A percentile compares a stretch with the other conserved stretches of the same genome.
Evolutionary conservation across 148 eudicot genomes (phyloP).

Genomic region (Silene conica): DNA sequence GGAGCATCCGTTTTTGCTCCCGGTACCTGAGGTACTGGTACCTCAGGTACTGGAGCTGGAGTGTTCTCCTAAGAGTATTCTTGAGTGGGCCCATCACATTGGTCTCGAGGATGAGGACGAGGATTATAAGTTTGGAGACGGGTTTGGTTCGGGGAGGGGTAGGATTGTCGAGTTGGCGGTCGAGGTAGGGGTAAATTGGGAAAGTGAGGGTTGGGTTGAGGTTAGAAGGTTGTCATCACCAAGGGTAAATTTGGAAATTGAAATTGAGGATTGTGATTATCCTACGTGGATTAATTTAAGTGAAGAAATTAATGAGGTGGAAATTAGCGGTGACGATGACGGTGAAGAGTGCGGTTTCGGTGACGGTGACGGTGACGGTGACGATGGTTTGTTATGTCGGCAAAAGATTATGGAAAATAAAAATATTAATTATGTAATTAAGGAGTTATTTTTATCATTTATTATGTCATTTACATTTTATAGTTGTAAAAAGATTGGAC

Average conservation of each 20-base stretch:
- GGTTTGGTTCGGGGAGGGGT: conserved; percentile 8
- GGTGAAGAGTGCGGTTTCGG: conserved; percentile 3
- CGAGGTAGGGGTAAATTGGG: conserved; percentile 55
- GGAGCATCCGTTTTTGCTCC: conserved; percentile 51
- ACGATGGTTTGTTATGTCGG: conserved; percentile 17
- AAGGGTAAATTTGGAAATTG: conserved; percentile 4
- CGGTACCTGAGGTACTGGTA: conserved; percentile 12
- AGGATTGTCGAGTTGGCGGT: conserved; percentile 46
- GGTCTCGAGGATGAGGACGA: conserved; percentile 29
- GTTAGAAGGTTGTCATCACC: background rate
- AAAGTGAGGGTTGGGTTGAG: conserved; percentile 33
- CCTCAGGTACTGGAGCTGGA: conserved; percentile 14
- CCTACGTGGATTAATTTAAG: conserved; percentile 16
- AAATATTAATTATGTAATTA: background rate
- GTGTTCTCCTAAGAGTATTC: conserved; percentile 52
- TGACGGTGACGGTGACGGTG: conserved; percentile 16
- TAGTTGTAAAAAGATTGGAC: conserved; percentile 7
- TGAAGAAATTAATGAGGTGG: background rate
- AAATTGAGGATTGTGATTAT: background rate
- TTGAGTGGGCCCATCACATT: conserved; percentile 42
- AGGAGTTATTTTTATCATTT: background rate
- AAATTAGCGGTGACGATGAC: conserved; percentile 7
- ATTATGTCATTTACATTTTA: conserved; percentile 7
- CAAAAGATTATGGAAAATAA: background rate
- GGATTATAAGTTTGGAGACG: background rate